These are phyloP conservation scores for Andrographis paniculata DNA, from an alignment of 305 asterid genomes.

Conservation along the genomic window DNA sequence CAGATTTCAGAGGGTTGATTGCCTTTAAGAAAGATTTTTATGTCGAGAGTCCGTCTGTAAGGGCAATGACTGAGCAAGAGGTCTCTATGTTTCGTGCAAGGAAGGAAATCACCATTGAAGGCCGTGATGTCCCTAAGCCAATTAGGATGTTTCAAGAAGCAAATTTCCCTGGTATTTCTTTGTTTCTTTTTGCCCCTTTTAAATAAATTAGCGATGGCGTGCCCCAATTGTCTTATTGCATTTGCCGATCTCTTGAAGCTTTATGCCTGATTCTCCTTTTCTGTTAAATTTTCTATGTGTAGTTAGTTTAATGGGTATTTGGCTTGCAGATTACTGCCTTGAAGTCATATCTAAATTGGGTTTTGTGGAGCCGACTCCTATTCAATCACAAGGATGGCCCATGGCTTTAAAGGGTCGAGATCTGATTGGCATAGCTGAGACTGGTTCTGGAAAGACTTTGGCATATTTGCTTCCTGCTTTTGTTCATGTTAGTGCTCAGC, in stretches of 20 bases:
- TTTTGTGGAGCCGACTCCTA: slow-evolving; percentile 82
- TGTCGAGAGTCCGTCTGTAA: slow-evolving; percentile 61
- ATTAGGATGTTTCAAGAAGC: slow-evolving; percentile 80
- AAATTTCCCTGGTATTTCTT: slow-evolving; percentile 63
- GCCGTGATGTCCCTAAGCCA: slow-evolving; percentile 76
- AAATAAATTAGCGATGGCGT: no score
- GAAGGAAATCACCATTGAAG: slow-evolving; percentile 73
- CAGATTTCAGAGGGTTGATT: slow-evolving; percentile 67
- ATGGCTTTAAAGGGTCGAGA: slow-evolving; percentile 95
- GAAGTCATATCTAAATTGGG: slow-evolving; percentile 71
- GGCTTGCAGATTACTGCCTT: slow-evolving; percentile 59
- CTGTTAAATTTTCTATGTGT: not conserved
- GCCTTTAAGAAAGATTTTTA: slow-evolving; percentile 80
- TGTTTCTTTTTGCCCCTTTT: not conserved
- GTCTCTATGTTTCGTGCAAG: slow-evolving; percentile 56
- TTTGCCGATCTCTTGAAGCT: not conserved
- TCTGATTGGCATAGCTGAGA: slow-evolving; percentile 86
- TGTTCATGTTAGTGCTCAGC: slow-evolving; percentile 86
- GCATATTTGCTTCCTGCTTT: slow-evolving; percentile 81
- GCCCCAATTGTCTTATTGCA: not conserved
- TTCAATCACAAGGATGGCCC: slow-evolving; percentile 96
- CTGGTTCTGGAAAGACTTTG: slow-evolving; percentile 93
- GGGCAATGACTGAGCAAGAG: slow-evolving; percentile 72
- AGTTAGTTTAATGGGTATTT: slow-evolving; percentile 20
- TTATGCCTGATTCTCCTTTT: not conserved